phyloP scores from a whole-genome alignment of 768 basidiomycete species.

The Paxillus rubicundulus region DNA sequence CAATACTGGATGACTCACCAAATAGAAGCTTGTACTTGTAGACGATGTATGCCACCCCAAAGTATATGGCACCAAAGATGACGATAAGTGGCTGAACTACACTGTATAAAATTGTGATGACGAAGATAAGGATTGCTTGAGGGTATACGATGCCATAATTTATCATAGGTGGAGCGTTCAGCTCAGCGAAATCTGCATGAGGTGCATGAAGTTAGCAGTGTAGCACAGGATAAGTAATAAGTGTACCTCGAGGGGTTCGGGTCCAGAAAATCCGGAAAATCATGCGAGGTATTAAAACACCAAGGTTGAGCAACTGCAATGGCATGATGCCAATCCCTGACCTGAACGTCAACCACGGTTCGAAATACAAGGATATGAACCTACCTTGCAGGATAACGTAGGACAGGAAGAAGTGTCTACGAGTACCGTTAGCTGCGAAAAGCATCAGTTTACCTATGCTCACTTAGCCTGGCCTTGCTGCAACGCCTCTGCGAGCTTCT shows the following conservation, averaged over 20 bases:
- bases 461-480: conserved; percentile 73
- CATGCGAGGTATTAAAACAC: conserved; percentile 78
- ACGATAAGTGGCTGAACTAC: conserved; percentile 95
- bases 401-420: conserved; percentile 77
- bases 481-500: conserved; percentile 84
- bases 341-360: conserved; percentile 4
- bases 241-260: conserved; percentile 83
- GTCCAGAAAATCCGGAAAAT: conserved; percentile 76
- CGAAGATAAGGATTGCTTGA: conserved; percentile 93
- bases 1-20: conserved; percentile 48
- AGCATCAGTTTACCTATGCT: conserved; percentile 12
- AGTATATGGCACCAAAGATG: conserved; percentile 93
- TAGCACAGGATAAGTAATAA: neutral
- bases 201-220: conserved; percentile 30
- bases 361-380: neutral
- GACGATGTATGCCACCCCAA: conserved; percentile 92
- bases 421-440: conserved; percentile 8
- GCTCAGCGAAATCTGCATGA: conserved; percentile 81
- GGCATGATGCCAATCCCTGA: conserved; percentile 92
- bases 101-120: conserved; percentile 92
- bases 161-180: conserved; percentile 97
- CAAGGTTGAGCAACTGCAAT: conserved; percentile 88
- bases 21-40: conserved; percentile 98
- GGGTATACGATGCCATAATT: conserved; percentile 98
- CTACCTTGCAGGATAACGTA: conserved; percentile 83